Conservation (phyloP, 139 green algal genomes). For the Nannochloris sp. region DNA sequence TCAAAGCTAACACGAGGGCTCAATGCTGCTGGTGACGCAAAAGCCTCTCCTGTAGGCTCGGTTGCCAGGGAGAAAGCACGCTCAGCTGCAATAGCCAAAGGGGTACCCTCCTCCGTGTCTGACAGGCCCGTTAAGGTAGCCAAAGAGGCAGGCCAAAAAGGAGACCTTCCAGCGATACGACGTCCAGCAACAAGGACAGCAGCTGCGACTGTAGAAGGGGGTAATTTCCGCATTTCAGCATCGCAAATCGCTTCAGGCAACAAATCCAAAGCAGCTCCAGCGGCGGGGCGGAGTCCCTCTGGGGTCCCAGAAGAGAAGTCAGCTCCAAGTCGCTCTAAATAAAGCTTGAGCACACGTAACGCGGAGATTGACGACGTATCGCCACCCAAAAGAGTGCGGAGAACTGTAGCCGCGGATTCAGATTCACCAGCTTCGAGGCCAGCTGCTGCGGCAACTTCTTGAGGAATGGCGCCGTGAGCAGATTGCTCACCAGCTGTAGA, state of each 20-base stretch:
- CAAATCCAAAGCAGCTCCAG: constrained; percentile 24
- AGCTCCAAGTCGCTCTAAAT: constrained; percentile 64
- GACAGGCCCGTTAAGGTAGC: constrained; percentile 25
- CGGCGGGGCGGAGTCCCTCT: neutral
- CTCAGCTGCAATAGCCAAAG: too few relatives aligned
- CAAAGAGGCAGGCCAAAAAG: constrained; percentile 38
- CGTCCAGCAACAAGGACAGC: constrained; percentile 24
- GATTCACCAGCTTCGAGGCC: neutral
- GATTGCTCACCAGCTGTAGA: neutral
- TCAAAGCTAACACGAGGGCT: too few relatives aligned
- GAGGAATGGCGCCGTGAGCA: constrained; percentile 6
- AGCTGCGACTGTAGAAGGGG: constrained; percentile 29
- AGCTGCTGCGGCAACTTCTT: constrained; percentile 10
- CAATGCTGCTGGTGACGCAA: too few relatives aligned
- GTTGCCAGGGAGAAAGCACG: too few relatives aligned
- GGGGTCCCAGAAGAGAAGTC: neutral
- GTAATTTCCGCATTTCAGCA: constrained; percentile 10
- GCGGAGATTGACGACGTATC: constrained; percentile 26
- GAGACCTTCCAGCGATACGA: constrained; percentile 15
- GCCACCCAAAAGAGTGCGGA: constrained; percentile 13
- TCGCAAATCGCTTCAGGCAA: constrained; percentile 12
- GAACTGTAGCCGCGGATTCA: neutral
- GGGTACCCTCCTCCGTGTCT: too few relatives aligned
- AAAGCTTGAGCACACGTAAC: constrained; percentile 54
- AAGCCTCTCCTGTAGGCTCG: too few relatives aligned